Base-by-base conservation (phyloP, 148 eudicot species). In the Cornus controversa region DNA sequence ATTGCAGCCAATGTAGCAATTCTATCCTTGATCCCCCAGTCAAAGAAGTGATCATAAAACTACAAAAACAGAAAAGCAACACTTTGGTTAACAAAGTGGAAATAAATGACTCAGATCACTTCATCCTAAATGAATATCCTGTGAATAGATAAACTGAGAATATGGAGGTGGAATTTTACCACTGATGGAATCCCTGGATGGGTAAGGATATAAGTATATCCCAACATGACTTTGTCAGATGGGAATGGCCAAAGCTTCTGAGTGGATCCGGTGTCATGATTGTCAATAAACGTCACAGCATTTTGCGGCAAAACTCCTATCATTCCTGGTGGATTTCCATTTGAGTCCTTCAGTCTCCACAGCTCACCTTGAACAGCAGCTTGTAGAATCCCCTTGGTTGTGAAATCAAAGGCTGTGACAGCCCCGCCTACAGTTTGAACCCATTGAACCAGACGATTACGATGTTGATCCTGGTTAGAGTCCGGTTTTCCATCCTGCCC, bases 1-100 rank as follows among this genome's bases (percentile, higher is more conserved):
- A 88, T 70, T 37, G 84, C 67, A 0, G 77, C 74, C 37, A 91
- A 45, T 5, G 72, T 84, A 10, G 85, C 66, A 13, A 91, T 86
- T 26, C 73, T 87, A 16, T 88, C 90, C 84, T 89, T 89, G 50
- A 88, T 28, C 36, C 93, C 90, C 92, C 90, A 91, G 7, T 85
- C 87, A n/a, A 89, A 79, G 78, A 85, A 86, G 65, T 89, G 93
- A 29, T 91, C 93, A 69, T 89, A 89, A 50, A 91, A 91, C 95
- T 87, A 81, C 78, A 75, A 60, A 81, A 28, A 60, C 64, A 60
- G 24, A 60, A 18, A n/a, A 60, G 24, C 25, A 60, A 60, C 8
- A 0, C 64, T 60, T 60, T 0, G 25, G 25, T 60, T 18, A 60
- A 60, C 25, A 20, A n/a, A 20, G 20, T n/a, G 0, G 24, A 18